phyloP scores from a whole-genome alignment of 768 basidiomycete genomes.

The Krasilnikovozyma curviuscula region DNA sequence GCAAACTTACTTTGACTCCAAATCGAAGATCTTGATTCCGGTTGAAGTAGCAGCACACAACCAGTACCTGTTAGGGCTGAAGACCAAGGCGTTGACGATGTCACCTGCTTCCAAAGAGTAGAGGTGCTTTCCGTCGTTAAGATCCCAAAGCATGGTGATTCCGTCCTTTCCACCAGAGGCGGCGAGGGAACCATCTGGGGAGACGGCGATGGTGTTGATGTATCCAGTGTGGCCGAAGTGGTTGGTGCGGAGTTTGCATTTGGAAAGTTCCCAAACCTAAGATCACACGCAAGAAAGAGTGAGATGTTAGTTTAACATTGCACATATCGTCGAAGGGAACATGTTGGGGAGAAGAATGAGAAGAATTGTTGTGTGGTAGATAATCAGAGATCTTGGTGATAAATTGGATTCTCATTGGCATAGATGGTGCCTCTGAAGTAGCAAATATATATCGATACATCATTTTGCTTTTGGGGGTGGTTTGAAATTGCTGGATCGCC shows the following conservation, averaged over 20 bases:
- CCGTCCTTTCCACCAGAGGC: constrained; percentile 99
- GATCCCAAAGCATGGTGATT: constrained; percentile 99
- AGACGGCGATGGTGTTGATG: constrained; percentile 96
- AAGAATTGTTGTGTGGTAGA: constrained; percentile 24
- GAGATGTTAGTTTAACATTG: not conserved
- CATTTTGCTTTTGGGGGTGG: constrained; percentile 22
- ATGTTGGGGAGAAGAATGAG: not conserved
- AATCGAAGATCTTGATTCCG: constrained; percentile 97
- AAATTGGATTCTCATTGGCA: constrained; percentile 53
- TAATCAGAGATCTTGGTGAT: constrained; percentile 66
- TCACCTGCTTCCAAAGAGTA: constrained; percentile 98
- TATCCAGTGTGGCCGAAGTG: constrained; percentile 99
- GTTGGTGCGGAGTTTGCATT: constrained; percentile 99
- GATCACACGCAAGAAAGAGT: not conserved
- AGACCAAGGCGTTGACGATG: constrained; percentile 95
- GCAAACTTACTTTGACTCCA: constrained; percentile 82
- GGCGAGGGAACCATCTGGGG: constrained; percentile 94
- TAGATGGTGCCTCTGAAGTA: constrained; percentile 55
- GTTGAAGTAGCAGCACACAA: constrained; percentile 92
- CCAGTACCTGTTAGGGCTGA: constrained; percentile 99
- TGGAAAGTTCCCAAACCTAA: constrained; percentile 98
- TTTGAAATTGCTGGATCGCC: not conserved
- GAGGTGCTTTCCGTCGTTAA: constrained; percentile 99
- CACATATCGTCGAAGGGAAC: not conserved
- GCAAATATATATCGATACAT: constrained; percentile 53